Evolutionary conservation across 2,329 filamentous ascomycete genomes (phyloP).

Genomic region (Coniochaeta pulveracea): DNA sequence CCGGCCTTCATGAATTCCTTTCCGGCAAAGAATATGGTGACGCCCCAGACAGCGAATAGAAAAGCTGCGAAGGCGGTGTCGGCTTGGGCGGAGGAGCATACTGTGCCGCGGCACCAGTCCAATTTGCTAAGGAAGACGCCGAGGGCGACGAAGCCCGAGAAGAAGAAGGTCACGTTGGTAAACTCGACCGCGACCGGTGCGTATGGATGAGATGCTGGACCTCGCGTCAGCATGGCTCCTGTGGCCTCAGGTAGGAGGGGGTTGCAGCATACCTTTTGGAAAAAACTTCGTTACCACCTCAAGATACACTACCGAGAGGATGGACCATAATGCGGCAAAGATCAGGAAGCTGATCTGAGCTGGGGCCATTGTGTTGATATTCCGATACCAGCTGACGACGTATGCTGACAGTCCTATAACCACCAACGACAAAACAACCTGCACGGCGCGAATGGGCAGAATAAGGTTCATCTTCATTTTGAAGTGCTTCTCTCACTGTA

Average conservation of each 20-base stretch:
- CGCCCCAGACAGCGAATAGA: constrained; percentile 41
- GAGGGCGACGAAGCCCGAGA: constrained; percentile 47
- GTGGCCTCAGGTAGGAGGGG: neutral
- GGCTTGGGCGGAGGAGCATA: constrained; percentile 44
- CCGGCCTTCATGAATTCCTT: constrained; percentile 35
- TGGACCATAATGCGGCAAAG: constrained; percentile 39
- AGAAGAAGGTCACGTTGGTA: constrained; percentile 44
- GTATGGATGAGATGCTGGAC: constrained; percentile 33
- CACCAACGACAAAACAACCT: constrained; percentile 31
- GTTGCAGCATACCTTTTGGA: constrained; percentile 23
- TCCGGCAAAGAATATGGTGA: constrained; percentile 31
- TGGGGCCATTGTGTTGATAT: constrained; percentile 41
- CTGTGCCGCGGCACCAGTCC: constrained; percentile 43
- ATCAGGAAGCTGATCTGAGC: constrained; percentile 47
- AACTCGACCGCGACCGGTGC: constrained; percentile 36
- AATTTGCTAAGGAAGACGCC: constrained; percentile 43
- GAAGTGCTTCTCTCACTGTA: constrained; percentile 8
- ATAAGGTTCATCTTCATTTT: constrained; percentile 29
- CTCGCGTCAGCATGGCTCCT: neutral
- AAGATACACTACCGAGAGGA: constrained; percentile 43
- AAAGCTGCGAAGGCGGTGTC: constrained; percentile 42
- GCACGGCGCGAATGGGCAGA: constrained; percentile 31
- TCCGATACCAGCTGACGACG: constrained; percentile 51
- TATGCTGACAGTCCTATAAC: constrained; percentile 37
- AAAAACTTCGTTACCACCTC: constrained; percentile 35